phyloP scores from a whole-genome alignment of 1,139 yeast species.

The Protomyces pachydermus region DNA sequence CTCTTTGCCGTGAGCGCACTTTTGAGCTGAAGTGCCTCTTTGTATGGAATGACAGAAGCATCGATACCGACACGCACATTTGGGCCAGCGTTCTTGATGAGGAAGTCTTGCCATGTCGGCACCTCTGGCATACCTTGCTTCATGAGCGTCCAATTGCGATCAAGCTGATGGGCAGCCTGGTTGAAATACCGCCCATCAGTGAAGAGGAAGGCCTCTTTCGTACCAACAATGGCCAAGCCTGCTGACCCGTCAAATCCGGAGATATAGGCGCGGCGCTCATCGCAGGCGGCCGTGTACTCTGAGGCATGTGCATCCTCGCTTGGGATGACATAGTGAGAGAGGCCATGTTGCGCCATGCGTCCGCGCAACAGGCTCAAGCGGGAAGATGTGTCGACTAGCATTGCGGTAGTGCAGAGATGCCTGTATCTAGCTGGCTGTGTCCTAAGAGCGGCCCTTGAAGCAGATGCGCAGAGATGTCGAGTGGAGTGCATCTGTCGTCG shows the following conservation, averaged over 20 bases:
- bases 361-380: slow-evolving; percentile 56
- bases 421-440: not conserved
- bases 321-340: slow-evolving; percentile 57
- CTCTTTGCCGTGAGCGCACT: slow-evolving; percentile 37
- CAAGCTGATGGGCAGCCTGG: slow-evolving; percentile 85
- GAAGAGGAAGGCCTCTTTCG: slow-evolving; percentile 68
- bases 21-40: slow-evolving; percentile 37
- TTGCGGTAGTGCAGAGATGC: not conserved
- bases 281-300: slow-evolving; percentile 30
- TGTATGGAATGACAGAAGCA: slow-evolving; percentile 58
- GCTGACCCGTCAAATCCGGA: slow-evolving; percentile 88
- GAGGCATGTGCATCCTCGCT: slow-evolving; percentile 24
- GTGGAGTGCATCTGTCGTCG: not conserved
- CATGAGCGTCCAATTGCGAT: slow-evolving; percentile 72
- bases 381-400: slow-evolving; percentile 33
- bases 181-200: slow-evolving; percentile 94
- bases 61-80: slow-evolving; percentile 50
- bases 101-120: slow-evolving; percentile 84
- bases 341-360: slow-evolving; percentile 57
- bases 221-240: slow-evolving; percentile 83
- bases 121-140: slow-evolving; percentile 65
- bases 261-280: slow-evolving; percentile 31
- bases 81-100: slow-evolving; percentile 41
- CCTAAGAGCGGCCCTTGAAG: no score
- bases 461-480: no score